Evolutionary conservation across 1,284 basidiomycete species (phyloP), one percentile per base, ranked within the genome.

Genomic region (Ceratobasidium sp.): DNA sequence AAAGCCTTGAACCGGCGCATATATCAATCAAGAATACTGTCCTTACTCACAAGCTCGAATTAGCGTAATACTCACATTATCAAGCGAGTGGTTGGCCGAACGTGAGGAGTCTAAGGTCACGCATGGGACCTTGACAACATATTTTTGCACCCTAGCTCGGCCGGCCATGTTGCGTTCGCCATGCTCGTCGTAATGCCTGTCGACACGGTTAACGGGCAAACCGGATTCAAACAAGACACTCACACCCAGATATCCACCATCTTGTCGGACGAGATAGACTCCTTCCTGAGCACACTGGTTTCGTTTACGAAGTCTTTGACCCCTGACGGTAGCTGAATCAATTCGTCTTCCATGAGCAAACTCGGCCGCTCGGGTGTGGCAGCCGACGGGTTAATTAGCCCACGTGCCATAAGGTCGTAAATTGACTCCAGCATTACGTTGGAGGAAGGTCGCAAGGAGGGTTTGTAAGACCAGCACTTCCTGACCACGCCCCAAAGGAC

Each of bases 391-490:
- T 55, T 66, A 16, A 76, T 54, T 2, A 57, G 35, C 20, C 64
- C 74, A 20, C 35, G 62, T 20, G 30, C 41, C 18, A 76, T 38
- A 16, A 76, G 23, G 12, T 57, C 54, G 16, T 76, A 27, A n/a
- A 76, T 67, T 5, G 33, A 66, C n/a, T 20, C 20, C 14, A 76
- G 52, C 38, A 67, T 35, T 8, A 7, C 41, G 23, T 35, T 30
- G 35, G 74, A 62, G 14, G 74, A 46, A 18, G 74, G 74, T n/a
- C 74, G 74, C 14, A 18, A 54, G 10, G 18, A 12, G 7, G 52
- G 54, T 23, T 59, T 55, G 16, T 52, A 20, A 41, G 20, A 20
- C 75, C 75, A 77, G 30, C 75, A 77, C n/a, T 27, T 6, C 52
- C 60, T 59, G 1, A 77, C 54, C 1, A 77, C 30, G 46, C 38